Evolutionary conservation across 2,329 filamentous ascomycete species (phyloP).

Genomic region (Epichloe uncinata): DNA sequence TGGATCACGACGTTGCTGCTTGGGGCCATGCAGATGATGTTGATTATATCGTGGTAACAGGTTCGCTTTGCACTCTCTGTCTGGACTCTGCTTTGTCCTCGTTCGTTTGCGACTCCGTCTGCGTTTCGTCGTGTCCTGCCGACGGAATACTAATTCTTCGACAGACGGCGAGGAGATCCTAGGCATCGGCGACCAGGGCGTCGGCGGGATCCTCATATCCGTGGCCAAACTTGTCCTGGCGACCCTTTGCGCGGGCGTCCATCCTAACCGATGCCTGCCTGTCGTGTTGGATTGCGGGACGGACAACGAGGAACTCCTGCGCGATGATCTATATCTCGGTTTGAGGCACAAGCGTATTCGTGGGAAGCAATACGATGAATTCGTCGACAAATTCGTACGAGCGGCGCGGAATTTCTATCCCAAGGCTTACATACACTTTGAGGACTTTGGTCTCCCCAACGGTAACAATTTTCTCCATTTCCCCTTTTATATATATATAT

Average conservation of each 20-base stretch:
- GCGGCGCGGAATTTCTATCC: conserved; percentile 59
- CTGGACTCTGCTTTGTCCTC: background rate
- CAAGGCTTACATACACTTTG: conserved; percentile 74
- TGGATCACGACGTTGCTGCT: conserved; percentile 52
- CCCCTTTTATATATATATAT: no score
- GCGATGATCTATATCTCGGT: conserved; percentile 70
- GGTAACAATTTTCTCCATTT: conserved; percentile 23
- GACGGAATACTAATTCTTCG: background rate
- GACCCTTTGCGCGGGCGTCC: conserved; percentile 75
- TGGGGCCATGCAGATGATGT: conserved; percentile 62
- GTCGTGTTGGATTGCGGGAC: conserved; percentile 81
- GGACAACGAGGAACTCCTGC: conserved; percentile 60
- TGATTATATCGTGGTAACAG: conserved; percentile 79
- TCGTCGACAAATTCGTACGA: conserved; percentile 62
- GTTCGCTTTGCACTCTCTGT: conserved; percentile 21
- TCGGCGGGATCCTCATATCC: conserved; percentile 73
- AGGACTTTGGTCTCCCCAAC: conserved; percentile 73
- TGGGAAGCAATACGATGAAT: conserved; percentile 61
- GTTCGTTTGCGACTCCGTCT: background rate
- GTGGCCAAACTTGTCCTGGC: conserved; percentile 73
- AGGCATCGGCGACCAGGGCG: conserved; percentile 80
- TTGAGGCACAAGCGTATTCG: conserved; percentile 51
- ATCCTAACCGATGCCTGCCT: conserved; percentile 63
- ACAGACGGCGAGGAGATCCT: conserved; percentile 57
- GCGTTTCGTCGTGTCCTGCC: background rate